A percentile compares a stretch with the other conserved stretches of the same genome.
Conservation (phyloP, 176 grass and related monocot species). For the Rhynchospora pubera region DNA sequence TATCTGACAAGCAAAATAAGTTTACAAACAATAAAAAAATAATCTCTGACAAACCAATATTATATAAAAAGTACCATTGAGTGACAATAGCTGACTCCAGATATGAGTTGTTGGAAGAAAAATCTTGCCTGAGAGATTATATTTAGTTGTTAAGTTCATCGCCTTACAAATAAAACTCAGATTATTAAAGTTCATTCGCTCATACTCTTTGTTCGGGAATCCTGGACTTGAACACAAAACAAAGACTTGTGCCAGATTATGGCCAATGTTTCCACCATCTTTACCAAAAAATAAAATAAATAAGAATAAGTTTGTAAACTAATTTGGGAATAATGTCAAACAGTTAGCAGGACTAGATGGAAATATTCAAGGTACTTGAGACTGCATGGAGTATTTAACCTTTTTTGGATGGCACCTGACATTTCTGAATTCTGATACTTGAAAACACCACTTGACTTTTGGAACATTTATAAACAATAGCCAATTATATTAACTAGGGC, state of each 20-base stretch:
- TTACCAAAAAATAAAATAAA: neutral
- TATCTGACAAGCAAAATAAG: neutral
- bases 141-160: slow-evolving; percentile 15
- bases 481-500: neutral
- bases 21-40: neutral
- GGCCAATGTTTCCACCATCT: neutral
- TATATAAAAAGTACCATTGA: slow-evolving; percentile 61
- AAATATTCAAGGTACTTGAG: neutral
- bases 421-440: neutral
- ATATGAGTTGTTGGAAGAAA: slow-evolving; percentile 98
- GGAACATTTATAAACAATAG: neutral
- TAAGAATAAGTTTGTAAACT: neutral
- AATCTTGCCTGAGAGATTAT: slow-evolving; percentile 55
- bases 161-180: neutral
- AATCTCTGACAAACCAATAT: neutral
- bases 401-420: neutral
- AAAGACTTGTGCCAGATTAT: neutral
- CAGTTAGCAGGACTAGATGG: neutral
- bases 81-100: slow-evolving; percentile 96
- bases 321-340: neutral
- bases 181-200: neutral
- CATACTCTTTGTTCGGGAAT: neutral
- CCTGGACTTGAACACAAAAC: neutral
- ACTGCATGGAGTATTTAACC: neutral
- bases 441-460: neutral